phyloP scores from a whole-genome alignment of 805 yeast genomes.

The Nakazawaea holstii region DNA sequence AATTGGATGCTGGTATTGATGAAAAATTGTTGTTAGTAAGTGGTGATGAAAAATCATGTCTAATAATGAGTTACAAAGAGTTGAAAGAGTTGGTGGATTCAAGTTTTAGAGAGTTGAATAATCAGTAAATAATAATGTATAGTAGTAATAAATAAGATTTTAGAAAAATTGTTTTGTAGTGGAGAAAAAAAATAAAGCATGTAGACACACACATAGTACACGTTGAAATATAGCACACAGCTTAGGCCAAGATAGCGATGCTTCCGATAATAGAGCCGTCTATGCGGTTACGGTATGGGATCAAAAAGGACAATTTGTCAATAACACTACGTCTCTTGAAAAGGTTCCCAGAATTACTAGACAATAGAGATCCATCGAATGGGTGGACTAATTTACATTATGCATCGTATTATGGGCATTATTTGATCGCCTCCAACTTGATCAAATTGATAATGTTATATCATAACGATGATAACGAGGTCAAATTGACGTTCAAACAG shows the following conservation, averaged over 20 bases:
- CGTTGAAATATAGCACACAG: too few species aligned
- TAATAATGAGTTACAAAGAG: slow-evolving; percentile 82
- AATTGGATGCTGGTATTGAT: slow-evolving; percentile 86
- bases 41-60: slow-evolving; percentile 78
- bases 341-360: slow-evolving; percentile 63
- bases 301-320: slow-evolving; percentile 54
- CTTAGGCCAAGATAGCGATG: too few species aligned
- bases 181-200: too few species aligned
- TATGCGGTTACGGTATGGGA: slow-evolving; percentile 61
- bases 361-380: slow-evolving; percentile 59
- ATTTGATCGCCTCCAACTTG: slow-evolving; percentile 38
- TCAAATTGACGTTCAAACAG: slow-evolving; percentile 42
- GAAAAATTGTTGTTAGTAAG: slow-evolving; percentile 79
- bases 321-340: slow-evolving; percentile 62
- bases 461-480: slow-evolving; percentile 20
- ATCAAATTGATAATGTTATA: slow-evolving; percentile 13
- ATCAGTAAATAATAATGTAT: background rate
- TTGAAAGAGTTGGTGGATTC: slow-evolving; percentile 65
- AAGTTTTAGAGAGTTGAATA: slow-evolving; percentile 51
- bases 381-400: slow-evolving; percentile 87
- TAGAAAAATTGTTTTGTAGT: too few species aligned
- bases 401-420: slow-evolving; percentile 70
- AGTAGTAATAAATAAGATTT: too few species aligned
- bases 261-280: slow-evolving; percentile 53
- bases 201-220: too few species aligned